Conservation (phyloP, 176 grass and related monocot species). For the Rhynchospora pubera region DNA sequence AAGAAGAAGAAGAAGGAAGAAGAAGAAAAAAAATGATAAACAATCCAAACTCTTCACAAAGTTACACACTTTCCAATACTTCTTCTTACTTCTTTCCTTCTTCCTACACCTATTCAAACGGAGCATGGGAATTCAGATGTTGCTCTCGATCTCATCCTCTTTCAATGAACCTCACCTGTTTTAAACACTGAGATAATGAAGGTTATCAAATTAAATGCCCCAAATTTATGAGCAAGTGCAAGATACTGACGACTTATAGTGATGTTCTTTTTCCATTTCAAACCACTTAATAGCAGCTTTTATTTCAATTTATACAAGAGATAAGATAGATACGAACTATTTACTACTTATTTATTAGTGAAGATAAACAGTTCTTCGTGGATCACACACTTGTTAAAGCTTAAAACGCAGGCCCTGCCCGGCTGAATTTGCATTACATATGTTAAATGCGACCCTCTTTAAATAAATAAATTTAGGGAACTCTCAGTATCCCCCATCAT, state of each 20-base stretch:
- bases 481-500: too few species aligned
- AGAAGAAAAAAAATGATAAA: too few species aligned
- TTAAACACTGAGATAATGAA: neutral
- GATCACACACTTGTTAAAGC: neutral
- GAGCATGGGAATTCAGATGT: neutral
- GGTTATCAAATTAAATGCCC: neutral
- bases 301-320: neutral
- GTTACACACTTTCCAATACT: too few species aligned
- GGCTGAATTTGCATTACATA: too few species aligned
- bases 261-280: neutral
- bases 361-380: neutral
- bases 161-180: neutral
- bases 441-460: too few species aligned
- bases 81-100: too few species aligned
- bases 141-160: neutral
- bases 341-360: neutral
- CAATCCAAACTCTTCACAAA: too few species aligned
- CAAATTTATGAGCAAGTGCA: neutral
- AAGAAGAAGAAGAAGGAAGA: too few species aligned
- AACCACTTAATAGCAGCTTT: neutral
- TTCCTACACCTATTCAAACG: too few species aligned
- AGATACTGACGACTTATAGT: neutral
- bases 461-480: too few species aligned
- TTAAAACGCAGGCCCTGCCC: too few species aligned
- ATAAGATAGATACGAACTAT: neutral